phyloP scores from a whole-genome alignment of 176 grass and related monocot genomes.

The barley (Hordeum vulgare) region MorexV3_pseudomolecules_assembly NC_058522.1:283376065-283376564 shows the following conservation, averaged over 20 bases:
- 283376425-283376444: conserved; percentile 28
- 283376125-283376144: neutral
- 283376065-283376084: no score
- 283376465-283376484: conserved; percentile 52
- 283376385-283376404: conserved; percentile 51
- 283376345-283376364: conserved; percentile 90
- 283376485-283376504: conserved; percentile 39
- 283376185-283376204: conserved; percentile 40
- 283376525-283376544: neutral
- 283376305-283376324: conserved; percentile 95
- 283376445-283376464: conserved; percentile 35
- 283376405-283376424: conserved; percentile 51
- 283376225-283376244: conserved; percentile 60
- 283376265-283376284: conserved; percentile 73
- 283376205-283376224: conserved; percentile 45
- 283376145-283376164: neutral
- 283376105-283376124: conserved; percentile 33
- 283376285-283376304: conserved; percentile 96
- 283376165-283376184: conserved; percentile 58
- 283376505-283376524: conserved; percentile 21
- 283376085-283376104: no score
- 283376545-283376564: neutral
- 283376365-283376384: conserved; percentile 89
- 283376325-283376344: conserved; percentile 90
- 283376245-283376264: conserved; percentile 81